These are phyloP conservation scores for Rhodomyrtus psidioides DNA, from an alignment of 441 rosid species.

Conservation along the genomic window DNA sequence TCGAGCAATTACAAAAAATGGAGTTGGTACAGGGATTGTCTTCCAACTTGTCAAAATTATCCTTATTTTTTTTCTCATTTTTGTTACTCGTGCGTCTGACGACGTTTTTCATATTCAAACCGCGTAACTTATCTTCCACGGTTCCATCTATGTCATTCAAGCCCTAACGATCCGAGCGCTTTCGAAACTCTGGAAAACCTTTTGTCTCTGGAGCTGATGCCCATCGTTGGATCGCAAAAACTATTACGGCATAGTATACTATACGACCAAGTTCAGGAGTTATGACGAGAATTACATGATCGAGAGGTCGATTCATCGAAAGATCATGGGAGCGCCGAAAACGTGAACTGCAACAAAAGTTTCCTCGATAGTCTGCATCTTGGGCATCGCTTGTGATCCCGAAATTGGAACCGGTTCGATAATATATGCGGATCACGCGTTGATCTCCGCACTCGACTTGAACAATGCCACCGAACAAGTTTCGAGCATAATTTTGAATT, in stretches of 20 bases:
- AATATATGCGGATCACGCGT: neutral
- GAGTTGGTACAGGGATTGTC: neutral
- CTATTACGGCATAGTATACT: neutral
- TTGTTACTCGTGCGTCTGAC: neutral
- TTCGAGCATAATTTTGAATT: neutral
- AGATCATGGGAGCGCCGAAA: rapidly evolving
- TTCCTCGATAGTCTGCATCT: too few relatives aligned
- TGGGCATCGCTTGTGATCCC: neutral
- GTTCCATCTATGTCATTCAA: neutral
- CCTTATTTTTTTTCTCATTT: neutral
- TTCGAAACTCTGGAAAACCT: neutral
- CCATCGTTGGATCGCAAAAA: neutral
- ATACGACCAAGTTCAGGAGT: neutral
- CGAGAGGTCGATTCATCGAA: neutral
- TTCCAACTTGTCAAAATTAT: neutral
- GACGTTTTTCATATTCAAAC: neutral
- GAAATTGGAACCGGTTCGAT: neutral
- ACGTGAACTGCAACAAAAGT: neutral
- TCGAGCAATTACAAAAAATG: neutral
- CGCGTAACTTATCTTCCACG: neutral
- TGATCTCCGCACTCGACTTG: neutral
- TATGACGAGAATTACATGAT: neutral
- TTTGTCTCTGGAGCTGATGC: neutral
- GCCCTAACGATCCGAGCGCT: neutral
- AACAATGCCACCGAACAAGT: neutral